Percentiles rank a stretch among this genome's conserved stretches.
Evolutionary conservation across 768 basidiomycete species (phyloP).

Genomic region (Leucosporidium scottii): DNA sequence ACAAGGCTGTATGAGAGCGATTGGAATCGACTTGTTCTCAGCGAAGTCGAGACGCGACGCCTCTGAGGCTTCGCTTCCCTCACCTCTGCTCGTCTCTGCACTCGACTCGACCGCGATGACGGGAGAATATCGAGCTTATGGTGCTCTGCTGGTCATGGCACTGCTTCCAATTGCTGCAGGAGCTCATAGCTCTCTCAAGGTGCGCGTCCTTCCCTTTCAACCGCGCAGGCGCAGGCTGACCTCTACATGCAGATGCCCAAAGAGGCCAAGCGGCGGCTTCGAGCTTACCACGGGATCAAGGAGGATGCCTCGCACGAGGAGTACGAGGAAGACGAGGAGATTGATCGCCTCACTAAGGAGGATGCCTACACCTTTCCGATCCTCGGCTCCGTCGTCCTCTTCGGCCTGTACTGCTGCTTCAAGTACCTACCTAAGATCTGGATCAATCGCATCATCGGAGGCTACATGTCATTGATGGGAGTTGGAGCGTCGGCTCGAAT

Average conservation of each 20-base stretch:
- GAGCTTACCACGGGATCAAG: conserved; percentile 22
- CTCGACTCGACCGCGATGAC: no score
- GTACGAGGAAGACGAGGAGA: conserved; percentile 51
- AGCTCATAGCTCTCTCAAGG: background rate
- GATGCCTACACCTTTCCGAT: conserved; percentile 38
- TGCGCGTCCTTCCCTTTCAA: background rate
- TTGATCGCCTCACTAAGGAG: conserved; percentile 38
- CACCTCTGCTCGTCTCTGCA: no score
- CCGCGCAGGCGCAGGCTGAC: background rate
- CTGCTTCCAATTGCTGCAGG: conserved; percentile 1
- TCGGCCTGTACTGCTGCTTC: conserved; percentile 37
- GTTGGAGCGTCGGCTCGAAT: conserved; percentile 47
- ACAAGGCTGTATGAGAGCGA: no score
- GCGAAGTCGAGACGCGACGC: no score
- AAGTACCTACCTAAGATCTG: conserved; percentile 50
- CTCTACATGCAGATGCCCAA: conserved; percentile 20
- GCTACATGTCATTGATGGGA: conserved; percentile 53
- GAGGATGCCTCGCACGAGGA: conserved; percentile 44
- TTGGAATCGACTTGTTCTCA: no score
- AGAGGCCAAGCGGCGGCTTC: conserved; percentile 9
- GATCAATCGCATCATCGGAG: conserved; percentile 68
- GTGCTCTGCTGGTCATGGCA: background rate
- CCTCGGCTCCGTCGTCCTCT: conserved; percentile 32
- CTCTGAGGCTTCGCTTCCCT: no score
- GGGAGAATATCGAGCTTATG: background rate